phyloP scores from a whole-genome alignment of 495 filamentous ascomycete genomes.

The Penicillium waksmanii region DNA sequence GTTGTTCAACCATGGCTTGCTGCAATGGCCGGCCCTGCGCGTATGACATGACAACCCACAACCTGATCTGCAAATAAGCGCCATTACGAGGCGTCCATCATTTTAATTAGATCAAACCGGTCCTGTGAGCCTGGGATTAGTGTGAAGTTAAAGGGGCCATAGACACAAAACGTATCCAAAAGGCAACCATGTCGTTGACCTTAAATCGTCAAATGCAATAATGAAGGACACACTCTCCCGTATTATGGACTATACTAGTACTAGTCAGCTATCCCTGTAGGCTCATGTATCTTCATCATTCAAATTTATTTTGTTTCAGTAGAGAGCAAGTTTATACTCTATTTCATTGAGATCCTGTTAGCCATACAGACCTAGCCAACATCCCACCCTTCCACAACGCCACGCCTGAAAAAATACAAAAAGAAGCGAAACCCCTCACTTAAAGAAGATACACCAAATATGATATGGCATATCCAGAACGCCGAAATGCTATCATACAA shows the following conservation, averaged over 20 bases:
- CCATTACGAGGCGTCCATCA: no score
- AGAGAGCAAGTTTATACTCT: not conserved
- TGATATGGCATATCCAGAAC: slow-evolving; percentile 22
- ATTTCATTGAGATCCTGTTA: not conserved
- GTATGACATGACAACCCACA: not conserved
- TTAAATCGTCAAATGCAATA: no score
- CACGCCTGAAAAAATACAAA: not conserved
- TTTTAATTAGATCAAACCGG: no score
- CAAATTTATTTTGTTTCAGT: not conserved
- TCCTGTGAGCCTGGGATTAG: no score
- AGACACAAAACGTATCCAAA: no score
- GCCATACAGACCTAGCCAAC: not conserved
- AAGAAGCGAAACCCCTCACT: not conserved
- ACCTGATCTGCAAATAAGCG: not conserved
- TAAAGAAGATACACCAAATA: not conserved
- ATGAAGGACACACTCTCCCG: no score
- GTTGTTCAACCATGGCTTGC: not conserved
- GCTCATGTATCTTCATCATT: not conserved
- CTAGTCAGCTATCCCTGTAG: no score
- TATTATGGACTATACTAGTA: no score
- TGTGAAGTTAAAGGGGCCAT: no score
- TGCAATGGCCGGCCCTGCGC: not conserved
- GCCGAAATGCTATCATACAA: slow-evolving; percentile 34
- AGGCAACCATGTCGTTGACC: no score
- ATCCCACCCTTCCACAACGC: not conserved